Base-by-base conservation (phyloP, 1,284 basidiomycete species). In the Kalmanozyma brasiliensis region DNA sequence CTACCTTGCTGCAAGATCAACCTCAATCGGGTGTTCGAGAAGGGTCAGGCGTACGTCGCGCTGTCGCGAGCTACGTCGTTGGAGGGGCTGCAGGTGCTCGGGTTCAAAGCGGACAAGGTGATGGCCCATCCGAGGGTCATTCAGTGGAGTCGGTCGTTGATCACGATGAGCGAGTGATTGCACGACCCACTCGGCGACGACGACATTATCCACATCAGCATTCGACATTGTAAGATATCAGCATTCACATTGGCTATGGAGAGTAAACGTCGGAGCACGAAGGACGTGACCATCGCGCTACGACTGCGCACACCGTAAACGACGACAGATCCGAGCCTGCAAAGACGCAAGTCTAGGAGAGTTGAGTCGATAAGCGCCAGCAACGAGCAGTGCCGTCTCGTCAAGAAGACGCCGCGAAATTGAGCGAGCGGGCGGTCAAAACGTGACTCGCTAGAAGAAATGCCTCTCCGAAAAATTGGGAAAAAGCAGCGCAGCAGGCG, bases 1-100 rank as follows among this genome's bases (percentile, higher is more conserved):
- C 61, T 81, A 22, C 68, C 74, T 16, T 73, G 69, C 59, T 78
- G 74, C 70, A 70, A 69, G 42, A 77, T 82, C 51, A 77, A 82
- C 43, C 63, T 82, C 19, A 64, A 68, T 35, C 65, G 65, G 20
- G 73, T 79, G 1, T 82, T 82, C 43, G 80, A 82, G 49, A 79
- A 77, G 45, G 77, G 77, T 30, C 93, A 93, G 85, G 93, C 93
- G 32, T 98, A 98, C 77, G 94, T 98, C 26, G 95, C 96, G 0
- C 86, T 98, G 16, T 96, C 94, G 20, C 92, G 96, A 30, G 96
- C 96, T 3, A 96, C 94, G 0, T 90, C 89, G 9, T 84, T 98
- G 41, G 90, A 94, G 9, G 92, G 94, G 1, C 86, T 98, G 20
- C 93, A 98, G 81, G 91, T 98, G 1, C 84, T 91, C 4, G 89